These are phyloP conservation scores for Lithohypha guttulata DNA, from an alignment of 2,329 filamentous ascomycete species.

Conservation along the genomic window DNA sequence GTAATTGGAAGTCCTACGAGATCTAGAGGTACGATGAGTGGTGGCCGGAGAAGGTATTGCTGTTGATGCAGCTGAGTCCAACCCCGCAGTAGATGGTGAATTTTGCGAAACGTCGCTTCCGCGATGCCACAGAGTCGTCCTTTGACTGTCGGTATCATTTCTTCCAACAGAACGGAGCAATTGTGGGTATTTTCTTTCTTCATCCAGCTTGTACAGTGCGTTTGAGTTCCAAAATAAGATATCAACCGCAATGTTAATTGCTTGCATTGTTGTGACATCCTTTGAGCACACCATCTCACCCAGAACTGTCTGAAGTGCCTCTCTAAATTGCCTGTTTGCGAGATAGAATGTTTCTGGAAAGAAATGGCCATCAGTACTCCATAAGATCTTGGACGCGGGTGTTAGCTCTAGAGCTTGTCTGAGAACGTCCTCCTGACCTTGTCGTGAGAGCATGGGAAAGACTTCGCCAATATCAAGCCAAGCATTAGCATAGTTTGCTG, in stretches of 20 bases:
- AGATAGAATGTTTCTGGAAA: constrained; percentile 70
- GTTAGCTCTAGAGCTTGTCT: constrained; percentile 65
- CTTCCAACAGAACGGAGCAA: constrained; percentile 19
- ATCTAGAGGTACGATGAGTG: neutral
- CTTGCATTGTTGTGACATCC: constrained; percentile 51
- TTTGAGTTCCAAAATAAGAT: constrained; percentile 71
- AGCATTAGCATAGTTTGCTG: constrained; percentile 65
- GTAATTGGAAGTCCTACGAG: constrained; percentile 5
- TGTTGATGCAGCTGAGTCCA: constrained; percentile 9
- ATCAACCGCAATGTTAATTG: constrained; percentile 52
- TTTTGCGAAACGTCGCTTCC: constrained; percentile 13
- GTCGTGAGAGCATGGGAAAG: constrained; percentile 65
- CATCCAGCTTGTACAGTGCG: constrained; percentile 55
- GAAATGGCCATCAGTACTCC: constrained; percentile 71
- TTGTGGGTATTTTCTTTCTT: constrained; percentile 24
- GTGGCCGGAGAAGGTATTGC: constrained; percentile 3
- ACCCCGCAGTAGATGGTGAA: constrained; percentile 11
- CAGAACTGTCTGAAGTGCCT: constrained; percentile 57
- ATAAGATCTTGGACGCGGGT: constrained; percentile 64
- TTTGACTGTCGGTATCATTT: constrained; percentile 15
- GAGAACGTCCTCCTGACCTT: constrained; percentile 62
- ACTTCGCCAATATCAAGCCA: constrained; percentile 77
- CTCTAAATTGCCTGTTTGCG: constrained; percentile 59
- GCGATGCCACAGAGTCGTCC: constrained; percentile 15
- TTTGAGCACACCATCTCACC: constrained; percentile 54